These are phyloP conservation scores for Daucus carota DNA, from an alignment of 129 eudicot species.

Conservation along the genomic window DH1_v3.0 NC_030389.2:10147001-10147500, in stretches of 20 bases:
- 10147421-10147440: constrained; percentile 32
- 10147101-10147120: background rate
- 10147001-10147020: background rate
- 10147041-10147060: background rate
- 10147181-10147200: background rate
- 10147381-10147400: constrained; percentile 20
- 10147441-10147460: constrained; percentile 51
- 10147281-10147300: constrained; percentile 63
- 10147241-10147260: background rate
- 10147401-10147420: constrained; percentile 3
- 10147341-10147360: constrained; percentile 78
- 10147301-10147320: constrained; percentile 93
- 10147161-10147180: background rate
- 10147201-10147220: background rate
- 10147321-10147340: constrained; percentile 53
- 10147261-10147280: background rate
- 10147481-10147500: constrained; percentile 94
- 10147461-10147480: constrained; percentile 81
- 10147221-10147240: background rate
- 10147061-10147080: background rate
- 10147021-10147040: background rate
- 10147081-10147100: background rate
- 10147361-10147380: constrained; percentile 20
- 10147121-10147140: background rate
- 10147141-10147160: background rate